These are phyloP conservation scores for Bipolaris zeicola DNA, from an alignment of 2,329 filamentous ascomycete genomes.

Conservation along the genomic window DNA sequence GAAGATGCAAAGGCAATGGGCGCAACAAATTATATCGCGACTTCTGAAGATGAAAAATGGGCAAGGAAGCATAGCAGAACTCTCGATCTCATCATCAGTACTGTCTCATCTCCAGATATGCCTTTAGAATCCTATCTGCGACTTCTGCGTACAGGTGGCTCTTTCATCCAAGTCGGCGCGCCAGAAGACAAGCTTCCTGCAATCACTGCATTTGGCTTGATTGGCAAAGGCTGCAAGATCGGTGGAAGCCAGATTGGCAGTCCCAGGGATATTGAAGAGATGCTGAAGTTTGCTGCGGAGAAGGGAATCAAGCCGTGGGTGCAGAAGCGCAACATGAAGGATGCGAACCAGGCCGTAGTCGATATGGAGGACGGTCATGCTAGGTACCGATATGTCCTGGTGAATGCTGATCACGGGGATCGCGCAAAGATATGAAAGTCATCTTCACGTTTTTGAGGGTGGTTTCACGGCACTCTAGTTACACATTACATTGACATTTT, in stretches of 20 bases:
- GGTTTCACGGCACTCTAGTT: background rate
- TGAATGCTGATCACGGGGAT: conserved; percentile 34
- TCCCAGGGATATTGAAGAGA: conserved; percentile 65
- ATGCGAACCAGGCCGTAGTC: conserved; percentile 60
- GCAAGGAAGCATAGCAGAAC: conserved; percentile 62
- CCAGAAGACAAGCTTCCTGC: conserved; percentile 64
- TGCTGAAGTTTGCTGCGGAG: conserved; percentile 65
- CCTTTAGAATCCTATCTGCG: conserved; percentile 66
- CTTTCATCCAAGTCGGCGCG: conserved; percentile 70
- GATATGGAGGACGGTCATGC: conserved; percentile 64
- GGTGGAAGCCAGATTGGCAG: conserved; percentile 57
- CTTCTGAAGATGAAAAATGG: conserved; percentile 56
- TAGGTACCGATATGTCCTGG: conserved; percentile 50
- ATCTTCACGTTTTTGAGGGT: background rate
- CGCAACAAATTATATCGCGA: conserved; percentile 67
- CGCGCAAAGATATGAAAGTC: conserved; percentile 31
- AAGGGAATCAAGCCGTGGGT: conserved; percentile 66
- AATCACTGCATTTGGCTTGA: conserved; percentile 63
- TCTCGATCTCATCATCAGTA: conserved; percentile 66
- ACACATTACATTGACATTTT: background rate
- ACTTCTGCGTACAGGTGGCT: conserved; percentile 64
- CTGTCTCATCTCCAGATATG: conserved; percentile 65
- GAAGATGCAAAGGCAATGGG: conserved; percentile 67
- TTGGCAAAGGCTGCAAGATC: conserved; percentile 59
- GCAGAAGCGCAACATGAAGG: conserved; percentile 63